Conservation (phyloP, 2,329 filamentous ascomycete genomes). For the Cercospora sojina region DNA sequence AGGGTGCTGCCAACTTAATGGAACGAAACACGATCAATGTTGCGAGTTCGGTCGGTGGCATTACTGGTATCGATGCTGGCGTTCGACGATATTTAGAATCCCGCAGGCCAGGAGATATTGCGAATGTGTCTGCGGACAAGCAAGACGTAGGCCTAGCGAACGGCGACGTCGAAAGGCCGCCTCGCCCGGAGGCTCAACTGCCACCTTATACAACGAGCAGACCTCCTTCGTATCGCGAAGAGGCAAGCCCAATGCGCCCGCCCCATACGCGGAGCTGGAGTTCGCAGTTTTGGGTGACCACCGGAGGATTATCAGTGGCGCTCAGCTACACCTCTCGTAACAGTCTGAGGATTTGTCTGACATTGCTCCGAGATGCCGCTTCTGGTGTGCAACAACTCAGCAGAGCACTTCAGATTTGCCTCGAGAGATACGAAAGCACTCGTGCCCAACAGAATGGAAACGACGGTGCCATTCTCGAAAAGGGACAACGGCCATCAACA, state of each 20-base stretch:
- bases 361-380: conserved; percentile 78
- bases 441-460: conserved; percentile 49
- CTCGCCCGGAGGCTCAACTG: conserved; percentile 61
- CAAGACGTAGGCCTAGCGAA: conserved; percentile 49
- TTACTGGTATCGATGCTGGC: conserved; percentile 83
- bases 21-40: conserved; percentile 87
- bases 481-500: conserved; percentile 33
- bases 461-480: conserved; percentile 43
- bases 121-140: conserved; percentile 39
- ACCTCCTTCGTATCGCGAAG: conserved; percentile 38
- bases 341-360: conserved; percentile 80
- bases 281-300: conserved; percentile 71
- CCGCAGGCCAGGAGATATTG: conserved; percentile 54
- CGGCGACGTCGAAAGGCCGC: conserved; percentile 47
- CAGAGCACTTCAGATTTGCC: conserved; percentile 66
- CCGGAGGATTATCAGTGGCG: conserved; percentile 84
- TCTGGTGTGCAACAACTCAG: conserved; percentile 76
- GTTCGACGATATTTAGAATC: conserved; percentile 76
- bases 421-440: conserved; percentile 73
- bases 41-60: conserved; percentile 76
- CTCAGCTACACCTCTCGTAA: conserved; percentile 86
- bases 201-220: conserved; percentile 80
- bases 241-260: conserved; percentile 37
- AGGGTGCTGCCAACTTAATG: conserved; percentile 85
- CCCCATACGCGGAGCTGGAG: conserved; percentile 62